Percentiles rank a stretch among this genome's conserved stretches.
phyloP scores from a whole-genome alignment of 2,329 filamentous ascomycete species.

The Colletotrichum neosansevieriae region DNA sequence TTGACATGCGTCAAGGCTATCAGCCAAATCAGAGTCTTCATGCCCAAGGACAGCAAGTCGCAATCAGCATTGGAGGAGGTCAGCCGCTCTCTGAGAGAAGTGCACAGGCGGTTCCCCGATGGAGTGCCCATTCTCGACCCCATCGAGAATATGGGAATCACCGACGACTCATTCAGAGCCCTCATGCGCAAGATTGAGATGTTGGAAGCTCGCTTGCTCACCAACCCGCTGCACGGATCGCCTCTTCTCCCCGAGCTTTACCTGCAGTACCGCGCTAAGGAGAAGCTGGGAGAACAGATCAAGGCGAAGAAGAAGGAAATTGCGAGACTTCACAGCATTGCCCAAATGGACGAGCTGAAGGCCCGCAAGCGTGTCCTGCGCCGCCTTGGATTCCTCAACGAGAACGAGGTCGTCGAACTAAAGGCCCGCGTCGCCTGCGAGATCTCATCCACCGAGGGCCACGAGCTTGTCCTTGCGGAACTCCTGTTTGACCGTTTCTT shows the following conservation, averaged over 20 bases:
- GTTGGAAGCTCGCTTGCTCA: slow-evolving; percentile 87
- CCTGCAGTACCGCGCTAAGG: slow-evolving; percentile 87
- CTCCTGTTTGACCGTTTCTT: slow-evolving; percentile 98
- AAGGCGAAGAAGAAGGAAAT: slow-evolving; percentile 92
- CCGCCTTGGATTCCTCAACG: slow-evolving; percentile 94
- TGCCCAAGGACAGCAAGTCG: slow-evolving; percentile 81
- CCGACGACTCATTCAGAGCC: slow-evolving; percentile 92
- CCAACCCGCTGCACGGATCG: slow-evolving; percentile 92
- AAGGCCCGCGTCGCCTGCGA: slow-evolving; percentile 98
- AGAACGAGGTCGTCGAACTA: slow-evolving; percentile 93
- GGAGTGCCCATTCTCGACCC: slow-evolving; percentile 91
- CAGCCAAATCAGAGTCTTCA: slow-evolving; percentile 84
- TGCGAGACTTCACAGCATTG: slow-evolving; percentile 83
- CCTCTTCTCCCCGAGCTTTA: slow-evolving; percentile 86
- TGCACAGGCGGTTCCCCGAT: slow-evolving; percentile 90
- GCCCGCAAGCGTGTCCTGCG: slow-evolving; percentile 94
- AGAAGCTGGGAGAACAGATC: slow-evolving; percentile 80
- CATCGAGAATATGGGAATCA: slow-evolving; percentile 95
- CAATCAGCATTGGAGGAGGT: slow-evolving; percentile 75
- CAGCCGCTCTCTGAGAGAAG: slow-evolving; percentile 79
- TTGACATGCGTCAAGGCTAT: slow-evolving; percentile 88
- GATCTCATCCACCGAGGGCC: slow-evolving; percentile 90
- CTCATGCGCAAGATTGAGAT: slow-evolving; percentile 96
- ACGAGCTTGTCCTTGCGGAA: slow-evolving; percentile 93
- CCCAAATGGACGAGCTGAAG: slow-evolving; percentile 96